A percentile compares a stretch with the other conserved stretches of the same genome.
phyloP scores from a whole-genome alignment of 2,329 filamentous ascomycete genomes.

The Sclerotinia sclerotiorum region DNA sequence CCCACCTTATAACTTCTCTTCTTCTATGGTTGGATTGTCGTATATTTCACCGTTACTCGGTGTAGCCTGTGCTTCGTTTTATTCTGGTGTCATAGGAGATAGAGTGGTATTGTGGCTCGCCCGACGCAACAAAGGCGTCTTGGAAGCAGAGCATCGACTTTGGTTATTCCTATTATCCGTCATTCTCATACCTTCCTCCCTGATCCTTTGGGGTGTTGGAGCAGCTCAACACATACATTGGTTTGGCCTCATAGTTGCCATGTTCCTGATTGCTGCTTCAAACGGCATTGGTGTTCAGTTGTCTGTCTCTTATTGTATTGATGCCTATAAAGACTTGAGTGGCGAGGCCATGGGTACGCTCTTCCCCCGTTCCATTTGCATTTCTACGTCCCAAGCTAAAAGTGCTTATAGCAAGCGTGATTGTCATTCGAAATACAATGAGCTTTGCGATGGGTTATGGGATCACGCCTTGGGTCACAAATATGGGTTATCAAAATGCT shows the following conservation, averaged over 20 bases:
- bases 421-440: constrained; percentile 51
- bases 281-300: constrained; percentile 48
- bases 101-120: constrained; percentile 42
- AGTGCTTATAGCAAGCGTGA: constrained; percentile 45
- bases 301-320: constrained; percentile 47
- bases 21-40: constrained; percentile 40
- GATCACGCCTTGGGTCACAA: constrained; percentile 48
- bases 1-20: constrained; percentile 42
- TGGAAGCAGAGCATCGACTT: constrained; percentile 39
- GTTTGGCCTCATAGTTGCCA: constrained; percentile 49
- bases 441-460: constrained; percentile 53
- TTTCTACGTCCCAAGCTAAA: not conserved
- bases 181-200: constrained; percentile 46
- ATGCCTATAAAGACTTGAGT: constrained; percentile 49
- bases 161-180: constrained; percentile 41
- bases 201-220: constrained; percentile 53
- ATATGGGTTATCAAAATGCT: constrained; percentile 46
- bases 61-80: constrained; percentile 35
- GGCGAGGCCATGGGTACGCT: constrained; percentile 47
- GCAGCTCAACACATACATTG: constrained; percentile 49
- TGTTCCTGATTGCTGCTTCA: constrained; percentile 48
- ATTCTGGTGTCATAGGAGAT: constrained; percentile 39
- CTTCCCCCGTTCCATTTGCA: not conserved
- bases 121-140: constrained; percentile 45
- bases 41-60: constrained; percentile 40